Evolutionary conservation across 2,329 filamentous ascomycete species (phyloP), one percentile per base, ranked within the genome.

Genomic region (Fusarium austroafricanum): DNA sequence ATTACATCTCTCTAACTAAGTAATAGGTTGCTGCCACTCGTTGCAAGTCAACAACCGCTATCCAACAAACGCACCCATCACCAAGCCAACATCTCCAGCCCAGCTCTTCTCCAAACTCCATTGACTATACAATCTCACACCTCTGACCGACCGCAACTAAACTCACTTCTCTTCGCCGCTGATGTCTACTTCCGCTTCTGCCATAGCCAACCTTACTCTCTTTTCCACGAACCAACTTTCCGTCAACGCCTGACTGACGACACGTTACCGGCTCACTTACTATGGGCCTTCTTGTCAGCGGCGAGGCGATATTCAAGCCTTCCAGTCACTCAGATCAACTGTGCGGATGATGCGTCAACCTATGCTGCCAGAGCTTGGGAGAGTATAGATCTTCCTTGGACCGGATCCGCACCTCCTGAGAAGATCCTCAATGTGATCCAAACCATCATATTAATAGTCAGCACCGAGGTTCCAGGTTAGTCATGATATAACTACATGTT

Each of bases 111-210:
- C 5, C 59, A 62, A 18, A 62, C 57, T 2, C 49, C 59, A 1
- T 23, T 28, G 0, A 43, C 59, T 0, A 31, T 23, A 23, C 59
- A 62, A 5, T 43, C 37, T 8, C 12, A 35, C 0, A 3, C 4
- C 1, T 10, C 1, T 3, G 59, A 62, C 3, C 57, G 59, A 8
- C 59, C 59, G 0, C 47, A 55, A 15, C n/a, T 23, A 2, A 33
- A 35, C 0, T 43, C 49, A 2, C 59, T 62, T 9, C 21, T 47
- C 1, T 62, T 43, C 10, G 49, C 59, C 2, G 59, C 59, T 1
- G 57, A 56, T 6, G 44, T 62, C 5, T 62, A 62, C 20, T 62
- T 62, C 8, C 49, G 59, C 12, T 62, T 62, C n/a, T 62, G 59
- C 1, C 59, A 62, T 3, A 62, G 50, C 8, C 59, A 62, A 9